Base-by-base conservation (phyloP, 495 filamentous ascomycete species). In the Hypoxylon rickii region DNA sequence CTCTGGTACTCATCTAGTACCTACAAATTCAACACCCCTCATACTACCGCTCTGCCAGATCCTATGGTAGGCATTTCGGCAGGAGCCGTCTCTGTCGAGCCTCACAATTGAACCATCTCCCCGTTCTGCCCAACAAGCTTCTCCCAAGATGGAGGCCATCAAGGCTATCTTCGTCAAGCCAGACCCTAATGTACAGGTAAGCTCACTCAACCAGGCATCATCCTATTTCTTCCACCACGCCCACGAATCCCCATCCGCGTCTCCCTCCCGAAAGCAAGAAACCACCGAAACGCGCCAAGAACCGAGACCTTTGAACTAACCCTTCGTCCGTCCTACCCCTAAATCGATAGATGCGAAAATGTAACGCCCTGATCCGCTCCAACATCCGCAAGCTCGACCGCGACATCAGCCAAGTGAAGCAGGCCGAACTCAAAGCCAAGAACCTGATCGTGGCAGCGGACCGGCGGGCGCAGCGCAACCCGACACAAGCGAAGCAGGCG, bases 381-480 rank as follows among this genome's bases (percentile, higher is more conserved):
- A 97, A 98, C 75, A 88, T 90, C 48, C 90, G 94, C 59, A 92
- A 96, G 69, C 85, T 98, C 53, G 94, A 98, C 70, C 92, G 94
- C 62, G 92, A 98, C 73, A 90, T 98, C 67, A 65, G 76, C 22
- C 76, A 85, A 38, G 83, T 95, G 54, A 89, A 88, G 64, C 54
- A 73, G 19, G 81, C 89, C 53, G 95, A 98, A 57, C 71, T 72
- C 62, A 97, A 96, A 73, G 92, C 92, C 55, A 92, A 92, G 60
- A 86, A 84, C 69, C 80, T 86, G 51, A 98, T 97, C 72, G 63
- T 96, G 15, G 80, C 80, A 62, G 86, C 92, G 46, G 86, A 86
- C 68, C 82, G 83, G 58, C 89, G 95, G 54, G 90, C 84, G 20
- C 82, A 91, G 70, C 82, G 85, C 20, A 89, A 90, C 73, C 85